Percentiles rank a stretch among this genome's conserved stretches.
Evolutionary conservation across 345 rosid species (phyloP).

Genomic region (Trapa bicornis): DNA sequence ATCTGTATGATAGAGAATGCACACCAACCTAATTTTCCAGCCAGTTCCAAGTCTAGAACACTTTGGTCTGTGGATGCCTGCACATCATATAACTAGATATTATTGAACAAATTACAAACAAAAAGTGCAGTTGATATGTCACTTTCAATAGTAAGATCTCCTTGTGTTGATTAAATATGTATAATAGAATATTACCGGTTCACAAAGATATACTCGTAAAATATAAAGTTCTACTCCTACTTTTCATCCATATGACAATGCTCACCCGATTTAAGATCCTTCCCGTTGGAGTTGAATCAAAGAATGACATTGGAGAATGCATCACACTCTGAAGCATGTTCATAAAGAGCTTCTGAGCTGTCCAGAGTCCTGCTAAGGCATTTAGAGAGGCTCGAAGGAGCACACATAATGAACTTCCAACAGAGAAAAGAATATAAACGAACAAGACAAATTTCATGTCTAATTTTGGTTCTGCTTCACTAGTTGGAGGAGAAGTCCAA

Average conservation of each 20-base stretch:
- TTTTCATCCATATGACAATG: neutral
- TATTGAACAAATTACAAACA: neutral
- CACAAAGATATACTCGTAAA: neutral
- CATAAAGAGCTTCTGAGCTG: slow-evolving; percentile 66
- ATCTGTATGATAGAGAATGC: slow-evolving; percentile 78
- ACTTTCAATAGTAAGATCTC: neutral
- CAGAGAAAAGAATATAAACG: slow-evolving; percentile 54
- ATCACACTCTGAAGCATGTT: slow-evolving; percentile 62
- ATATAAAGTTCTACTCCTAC: neutral
- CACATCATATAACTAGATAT: slow-evolving; percentile 7
- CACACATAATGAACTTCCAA: slow-evolving; percentile 61
- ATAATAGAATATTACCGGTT: neutral
- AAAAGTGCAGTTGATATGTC: neutral
- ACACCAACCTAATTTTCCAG: slow-evolving; percentile 77
- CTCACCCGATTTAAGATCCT: slow-evolving; percentile 88
- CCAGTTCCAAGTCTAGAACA: slow-evolving; percentile 78
- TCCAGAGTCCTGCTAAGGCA: slow-evolving; percentile 56
- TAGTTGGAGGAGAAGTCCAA: slow-evolving; percentile 70
- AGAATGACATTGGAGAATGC: slow-evolving; percentile 87
- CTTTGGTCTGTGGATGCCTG: slow-evolving; percentile 93
- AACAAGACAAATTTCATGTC: slow-evolving; percentile 49
- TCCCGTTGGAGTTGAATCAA: slow-evolving; percentile 91
- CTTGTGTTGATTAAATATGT: too few relatives aligned
- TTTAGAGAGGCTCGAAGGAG: slow-evolving; percentile 54
- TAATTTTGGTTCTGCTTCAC: slow-evolving; percentile 32